Evolutionary conservation across 257 asterid species (phyloP).

Genomic region (Rehmannia glutinosa): DNA sequence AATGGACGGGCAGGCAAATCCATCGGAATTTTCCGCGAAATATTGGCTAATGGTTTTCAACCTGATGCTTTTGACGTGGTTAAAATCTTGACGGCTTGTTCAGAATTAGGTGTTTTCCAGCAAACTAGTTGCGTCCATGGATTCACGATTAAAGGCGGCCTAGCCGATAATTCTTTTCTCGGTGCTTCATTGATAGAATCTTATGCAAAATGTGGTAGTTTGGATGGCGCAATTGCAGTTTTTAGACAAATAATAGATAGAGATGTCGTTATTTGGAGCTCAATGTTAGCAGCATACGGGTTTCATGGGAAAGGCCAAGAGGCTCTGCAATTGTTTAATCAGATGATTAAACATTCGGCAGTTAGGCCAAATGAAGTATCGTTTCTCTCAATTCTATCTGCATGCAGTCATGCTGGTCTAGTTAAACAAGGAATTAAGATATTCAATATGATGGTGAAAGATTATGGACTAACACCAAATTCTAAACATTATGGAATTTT

Average conservation of each 20-base stretch:
- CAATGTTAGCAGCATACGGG: conserved; percentile 71
- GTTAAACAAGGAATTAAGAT: conserved; percentile 55
- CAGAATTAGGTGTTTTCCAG: conserved; percentile 64
- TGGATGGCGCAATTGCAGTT: conserved; percentile 45
- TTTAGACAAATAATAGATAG: conserved; percentile 28
- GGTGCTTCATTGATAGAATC: conserved; percentile 68
- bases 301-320: conserved; percentile 62
- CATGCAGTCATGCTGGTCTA: conserved; percentile 76
- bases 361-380: conserved; percentile 52
- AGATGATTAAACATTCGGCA: conserved; percentile 42
- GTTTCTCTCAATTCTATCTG: conserved; percentile 60
- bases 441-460: conserved; percentile 52
- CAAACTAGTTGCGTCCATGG: conserved; percentile 64
- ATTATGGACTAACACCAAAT: conserved; percentile 40
- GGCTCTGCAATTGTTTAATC: conserved; percentile 43
- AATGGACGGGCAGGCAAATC: conserved; percentile 43
- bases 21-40: conserved; percentile 43
- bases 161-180: conserved; percentile 29
- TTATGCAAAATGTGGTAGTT: conserved; percentile 75
- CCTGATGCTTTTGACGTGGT: conserved; percentile 52
- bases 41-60: conserved; percentile 35
- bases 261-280: conserved; percentile 74
- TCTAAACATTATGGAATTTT: conserved; percentile 60
- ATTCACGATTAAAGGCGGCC: conserved; percentile 37
- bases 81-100: conserved; percentile 53